Conservation (phyloP, 2,329 filamentous ascomycete species). For the Pestalotiopsis sp. region DNA sequence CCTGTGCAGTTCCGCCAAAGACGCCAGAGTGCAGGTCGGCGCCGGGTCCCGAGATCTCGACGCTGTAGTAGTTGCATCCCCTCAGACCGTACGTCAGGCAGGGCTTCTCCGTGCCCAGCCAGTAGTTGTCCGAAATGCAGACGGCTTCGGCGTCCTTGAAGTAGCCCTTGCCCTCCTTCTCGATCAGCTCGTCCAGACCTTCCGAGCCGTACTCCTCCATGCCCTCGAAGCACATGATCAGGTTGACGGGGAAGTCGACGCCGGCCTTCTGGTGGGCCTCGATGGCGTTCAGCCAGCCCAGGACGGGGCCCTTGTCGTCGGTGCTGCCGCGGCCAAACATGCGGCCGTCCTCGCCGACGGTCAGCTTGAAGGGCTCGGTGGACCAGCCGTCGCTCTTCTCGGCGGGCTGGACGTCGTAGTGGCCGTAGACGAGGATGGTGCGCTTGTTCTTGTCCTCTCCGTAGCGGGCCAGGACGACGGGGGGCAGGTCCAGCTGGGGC, state of each 20-base stretch:
- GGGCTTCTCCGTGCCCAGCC: constrained; percentile 97
- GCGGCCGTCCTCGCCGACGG: constrained; percentile 83
- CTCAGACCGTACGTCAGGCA: constrained; percentile 96
- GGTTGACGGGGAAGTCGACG: constrained; percentile 92
- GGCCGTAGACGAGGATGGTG: constrained; percentile 94
- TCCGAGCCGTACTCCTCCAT: constrained; percentile 99
- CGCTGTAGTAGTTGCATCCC: constrained; percentile 95
- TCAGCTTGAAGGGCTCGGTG: constrained; percentile 89
- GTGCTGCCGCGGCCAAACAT: constrained; percentile 97
- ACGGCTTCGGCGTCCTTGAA: constrained; percentile 96
- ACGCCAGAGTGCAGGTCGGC: constrained; percentile 96
- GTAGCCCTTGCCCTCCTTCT: constrained; percentile 86
- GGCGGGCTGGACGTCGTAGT: constrained; percentile 98
- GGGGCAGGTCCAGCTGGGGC: constrained; percentile 87
- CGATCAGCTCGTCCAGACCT: constrained; percentile 92
- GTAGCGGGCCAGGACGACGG: constrained; percentile 89
- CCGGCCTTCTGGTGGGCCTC: constrained; percentile 96
- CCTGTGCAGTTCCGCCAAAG: constrained; percentile 93
- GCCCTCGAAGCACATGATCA: constrained; percentile 99
- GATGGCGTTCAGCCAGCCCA: constrained; percentile 97
- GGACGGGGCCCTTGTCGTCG: constrained; percentile 95
- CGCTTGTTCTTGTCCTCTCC: constrained; percentile 90
- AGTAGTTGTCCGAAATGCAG: constrained; percentile 99
- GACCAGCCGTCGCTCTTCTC: constrained; percentile 93
- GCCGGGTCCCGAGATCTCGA: constrained; percentile 87